Percentiles rank a stretch among this genome's conserved stretches.
Evolutionary conservation across 2,329 filamentous ascomycete species (phyloP).

Genomic region (Hypoxylon sp.): DNA sequence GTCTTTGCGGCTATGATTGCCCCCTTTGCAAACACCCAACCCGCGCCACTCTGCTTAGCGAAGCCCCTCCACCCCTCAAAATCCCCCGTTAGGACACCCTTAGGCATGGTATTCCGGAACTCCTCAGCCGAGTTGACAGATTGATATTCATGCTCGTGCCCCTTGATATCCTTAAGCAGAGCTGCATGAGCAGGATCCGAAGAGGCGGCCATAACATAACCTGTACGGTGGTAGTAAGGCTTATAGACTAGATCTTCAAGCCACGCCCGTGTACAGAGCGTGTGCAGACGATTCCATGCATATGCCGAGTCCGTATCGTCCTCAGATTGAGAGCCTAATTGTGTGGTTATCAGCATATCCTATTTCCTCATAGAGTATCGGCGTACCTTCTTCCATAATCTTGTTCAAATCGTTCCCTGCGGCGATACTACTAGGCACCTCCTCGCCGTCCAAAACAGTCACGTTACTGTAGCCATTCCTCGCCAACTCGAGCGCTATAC

Average conservation of each 20-base stretch:
- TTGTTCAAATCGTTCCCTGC: slow-evolving; percentile 50
- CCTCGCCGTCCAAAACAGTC: slow-evolving; percentile 48
- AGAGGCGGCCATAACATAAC: slow-evolving; percentile 56
- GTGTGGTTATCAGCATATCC: not conserved
- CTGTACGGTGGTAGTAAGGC: slow-evolving; percentile 62
- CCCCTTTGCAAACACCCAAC: slow-evolving; percentile 68
- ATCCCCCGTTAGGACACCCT: slow-evolving; percentile 64
- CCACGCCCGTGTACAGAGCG: slow-evolving; percentile 57
- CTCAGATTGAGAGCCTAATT: slow-evolving; percentile 46
- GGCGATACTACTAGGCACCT: slow-evolving; percentile 47
- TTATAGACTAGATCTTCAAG: slow-evolving; percentile 60
- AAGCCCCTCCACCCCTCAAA: slow-evolving; percentile 68
- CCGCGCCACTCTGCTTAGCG: slow-evolving; percentile 61
- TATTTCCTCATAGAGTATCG: not conserved
- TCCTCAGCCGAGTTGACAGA: slow-evolving; percentile 60
- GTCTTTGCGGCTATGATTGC: slow-evolving; percentile 62
- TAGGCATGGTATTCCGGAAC: slow-evolving; percentile 66
- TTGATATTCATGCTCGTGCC: slow-evolving; percentile 43
- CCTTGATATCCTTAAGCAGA: slow-evolving; percentile 39
- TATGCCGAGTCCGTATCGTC: slow-evolving; percentile 53
- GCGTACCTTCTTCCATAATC: slow-evolving; percentile 45
- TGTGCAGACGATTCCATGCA: slow-evolving; percentile 54
- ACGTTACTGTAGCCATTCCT: slow-evolving; percentile 49
- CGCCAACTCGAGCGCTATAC: slow-evolving; percentile 47
- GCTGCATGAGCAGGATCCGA: slow-evolving; percentile 29